Percentiles rank a stretch among this genome's conserved stretches.
Evolutionary conservation across 2,329 filamentous ascomycete species (phyloP).

Genomic region (Penicillium thymicola): DNA sequence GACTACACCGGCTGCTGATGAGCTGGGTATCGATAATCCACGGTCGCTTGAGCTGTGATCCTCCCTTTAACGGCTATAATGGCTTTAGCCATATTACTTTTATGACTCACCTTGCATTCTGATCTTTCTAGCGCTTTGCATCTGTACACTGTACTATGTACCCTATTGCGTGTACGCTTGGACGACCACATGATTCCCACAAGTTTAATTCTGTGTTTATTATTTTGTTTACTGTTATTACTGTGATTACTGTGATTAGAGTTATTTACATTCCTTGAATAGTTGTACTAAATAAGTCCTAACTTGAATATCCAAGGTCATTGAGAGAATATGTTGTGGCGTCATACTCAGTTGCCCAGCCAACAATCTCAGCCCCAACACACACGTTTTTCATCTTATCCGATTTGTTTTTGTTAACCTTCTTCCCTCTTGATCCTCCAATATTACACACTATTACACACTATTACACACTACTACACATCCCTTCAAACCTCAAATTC

Average conservation of each 20-base stretch:
- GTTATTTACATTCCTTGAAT: not conserved
- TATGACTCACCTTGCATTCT: constrained; percentile 7
- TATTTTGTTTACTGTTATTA: not conserved
- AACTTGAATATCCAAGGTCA: constrained; percentile 3
- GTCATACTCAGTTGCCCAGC: constrained; percentile 32
- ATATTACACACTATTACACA: not conserved
- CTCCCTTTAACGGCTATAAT: not conserved
- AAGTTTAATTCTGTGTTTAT: not conserved
- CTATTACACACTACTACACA: not conserved
- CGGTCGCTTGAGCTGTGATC: constrained; percentile 3
- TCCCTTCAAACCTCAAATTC: not conserved
- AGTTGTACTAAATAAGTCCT: not conserved
- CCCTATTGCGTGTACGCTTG: not conserved
- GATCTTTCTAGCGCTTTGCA: constrained; percentile 6
- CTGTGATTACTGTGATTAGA: not conserved
- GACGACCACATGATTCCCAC: constrained; percentile 3
- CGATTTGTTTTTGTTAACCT: constrained; percentile 12
- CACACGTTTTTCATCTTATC: constrained; percentile 27
- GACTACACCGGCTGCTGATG: not conserved
- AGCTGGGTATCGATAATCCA: not conserved
- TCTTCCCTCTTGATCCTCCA: constrained; percentile 1
- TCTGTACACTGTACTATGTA: constrained; percentile 5
- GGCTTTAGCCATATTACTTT: not conserved
- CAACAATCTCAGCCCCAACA: constrained; percentile 32
- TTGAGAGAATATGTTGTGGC: constrained; percentile 6